Evolutionary conservation across 2,329 filamentous ascomycete genomes (phyloP).

Genomic region (Sporothrix protearum): DNA sequence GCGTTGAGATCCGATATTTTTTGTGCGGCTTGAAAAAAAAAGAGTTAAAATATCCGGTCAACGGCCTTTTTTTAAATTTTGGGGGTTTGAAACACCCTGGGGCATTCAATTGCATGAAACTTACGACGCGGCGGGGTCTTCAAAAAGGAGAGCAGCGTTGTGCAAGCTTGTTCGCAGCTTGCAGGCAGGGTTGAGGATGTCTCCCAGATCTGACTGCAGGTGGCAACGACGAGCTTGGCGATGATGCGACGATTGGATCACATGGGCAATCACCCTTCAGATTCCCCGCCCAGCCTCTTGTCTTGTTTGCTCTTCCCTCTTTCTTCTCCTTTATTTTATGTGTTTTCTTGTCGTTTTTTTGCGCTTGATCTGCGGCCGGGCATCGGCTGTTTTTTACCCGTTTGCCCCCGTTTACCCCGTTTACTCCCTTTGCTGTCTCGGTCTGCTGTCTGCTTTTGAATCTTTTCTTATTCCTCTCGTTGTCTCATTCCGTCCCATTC

Average conservation of each 20-base stretch:
- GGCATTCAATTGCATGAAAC: slow-evolving; percentile 12
- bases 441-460: no score
- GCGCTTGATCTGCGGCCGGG: slow-evolving; percentile 14
- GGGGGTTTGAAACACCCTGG: slow-evolving; percentile 1
- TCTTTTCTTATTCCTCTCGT: slow-evolving; percentile 24
- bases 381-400: slow-evolving; percentile 15
- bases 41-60: slow-evolving; percentile 41
- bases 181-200: neutral
- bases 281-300: neutral
- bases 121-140: slow-evolving; percentile 20
- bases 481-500: slow-evolving; percentile 19
- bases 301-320: neutral
- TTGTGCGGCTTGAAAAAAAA: slow-evolving; percentile 14
- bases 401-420: slow-evolving; percentile 6
- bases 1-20: slow-evolving; percentile 42
- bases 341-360: slow-evolving; percentile 19
- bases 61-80: slow-evolving; percentile 36
- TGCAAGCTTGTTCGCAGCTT: neutral
- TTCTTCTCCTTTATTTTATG: slow-evolving; percentile 10
- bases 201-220: neutral
- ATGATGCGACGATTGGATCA: neutral
- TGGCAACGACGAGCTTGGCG: neutral
- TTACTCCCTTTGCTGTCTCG: no score
- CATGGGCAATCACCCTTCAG: neutral
- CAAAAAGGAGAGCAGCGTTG: slow-evolving; percentile 15